Evolutionary conservation across 257 asterid genomes (phyloP), one percentile per base, ranked within the genome.

Genomic region (Penstemon newberryi): DNA sequence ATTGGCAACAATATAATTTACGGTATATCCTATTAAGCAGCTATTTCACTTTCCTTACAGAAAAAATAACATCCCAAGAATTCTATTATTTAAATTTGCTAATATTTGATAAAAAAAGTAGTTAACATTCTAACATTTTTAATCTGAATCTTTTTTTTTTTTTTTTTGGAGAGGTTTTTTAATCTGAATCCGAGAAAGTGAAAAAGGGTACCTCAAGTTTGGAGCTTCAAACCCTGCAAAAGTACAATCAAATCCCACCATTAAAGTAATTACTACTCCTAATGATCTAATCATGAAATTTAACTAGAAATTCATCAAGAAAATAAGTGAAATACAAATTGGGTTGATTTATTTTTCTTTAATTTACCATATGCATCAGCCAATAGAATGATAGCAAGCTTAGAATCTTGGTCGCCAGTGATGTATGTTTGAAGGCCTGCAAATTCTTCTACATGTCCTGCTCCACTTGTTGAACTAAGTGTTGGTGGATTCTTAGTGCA

Each of bases 191-290:
- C 37, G 10, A 25, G 63, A 65, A 19, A 53, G 54, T 63, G 64
- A 55, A 44, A 49, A 11, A 56, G 55, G 38, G 40, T 78, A 88
- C 96, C 96, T 84, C 81, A 86, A 68, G 6, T 75, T 79, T 53
- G 86, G 81, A 65, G 85, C 85, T 82, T 86, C 96, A 78, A 66
- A 84, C 6, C 92, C 96, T 88, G 82, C 76, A 77, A 69, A 64
- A 46, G 9, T 10, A 5, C 0, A 36, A 64, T 49, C 51, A 45
- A 55, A 44, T 8, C n/a, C 52, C 39, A 63, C 45, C 19, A 41
- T 55, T 40, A 18, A 13, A 62, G 13, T 4, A 37, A 39, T 38
- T 13, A 55, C 4, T 5, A 55, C 4, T 5, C 33, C 7, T 41
- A 49, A 25, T 7, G 52, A 40, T 44, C 25, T 8, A n/a, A 15